These are phyloP conservation scores for Penicillium cinerascens DNA, from an alignment of 495 filamentous ascomycete genomes.

Conservation along the genomic window DNA sequence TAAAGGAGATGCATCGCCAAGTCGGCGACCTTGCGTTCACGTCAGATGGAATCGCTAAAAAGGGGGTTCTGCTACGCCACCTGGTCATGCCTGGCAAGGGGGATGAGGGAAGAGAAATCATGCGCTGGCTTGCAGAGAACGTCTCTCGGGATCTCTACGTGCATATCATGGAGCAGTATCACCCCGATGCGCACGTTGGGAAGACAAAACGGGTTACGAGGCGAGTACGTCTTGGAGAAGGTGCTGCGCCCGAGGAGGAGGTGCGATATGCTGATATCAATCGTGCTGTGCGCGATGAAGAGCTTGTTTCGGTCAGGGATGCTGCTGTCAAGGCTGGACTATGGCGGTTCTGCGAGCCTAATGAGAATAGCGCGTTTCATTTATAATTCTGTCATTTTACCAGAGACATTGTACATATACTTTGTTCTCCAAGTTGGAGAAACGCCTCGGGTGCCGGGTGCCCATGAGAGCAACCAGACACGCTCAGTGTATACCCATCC, in stretches of 20 bases:
- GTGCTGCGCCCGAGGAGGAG: constrained; percentile 24
- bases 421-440: not conserved
- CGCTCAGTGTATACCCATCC: too few species aligned
- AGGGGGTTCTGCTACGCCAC: constrained; percentile 67
- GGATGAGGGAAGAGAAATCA: constrained; percentile 63
- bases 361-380: constrained; percentile 67
- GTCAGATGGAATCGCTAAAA: constrained; percentile 69
- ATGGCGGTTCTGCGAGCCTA: constrained; percentile 71
- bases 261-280: constrained; percentile 74
- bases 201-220: constrained; percentile 46
- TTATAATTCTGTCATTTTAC: constrained; percentile 35
- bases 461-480: too few species aligned
- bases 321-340: constrained; percentile 66
- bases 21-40: constrained; percentile 77
- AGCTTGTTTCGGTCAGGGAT: constrained; percentile 56
- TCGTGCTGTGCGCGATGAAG: constrained; percentile 58
- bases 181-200: constrained; percentile 71
- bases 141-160: constrained; percentile 67
- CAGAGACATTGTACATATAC: not conserved
- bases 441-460: too few species aligned
- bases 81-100: constrained; percentile 75
- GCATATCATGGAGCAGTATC: constrained; percentile 77
- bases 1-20: constrained; percentile 71
- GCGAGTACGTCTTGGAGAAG: constrained; percentile 8
- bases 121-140: constrained; percentile 63